These are phyloP conservation scores for Saccharomyces pastorianus DNA, from an alignment of 1,139 yeast species.

Conservation along the genomic window DNA sequence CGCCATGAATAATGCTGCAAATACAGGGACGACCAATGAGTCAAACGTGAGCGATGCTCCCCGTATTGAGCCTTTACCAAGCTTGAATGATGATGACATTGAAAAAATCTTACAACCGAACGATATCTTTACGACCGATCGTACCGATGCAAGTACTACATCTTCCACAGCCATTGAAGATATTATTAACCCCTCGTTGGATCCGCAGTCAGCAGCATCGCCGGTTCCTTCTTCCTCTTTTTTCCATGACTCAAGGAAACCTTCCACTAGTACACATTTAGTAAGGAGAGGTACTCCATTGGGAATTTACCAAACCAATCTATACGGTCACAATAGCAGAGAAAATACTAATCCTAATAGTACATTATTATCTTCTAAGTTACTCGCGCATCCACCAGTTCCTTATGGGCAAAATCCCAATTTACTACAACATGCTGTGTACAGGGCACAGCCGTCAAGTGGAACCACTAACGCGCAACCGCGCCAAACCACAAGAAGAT, in stretches of 20 bases:
- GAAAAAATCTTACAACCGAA: constrained; percentile 20
- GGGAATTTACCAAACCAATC: constrained; percentile 7
- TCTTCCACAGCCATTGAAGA: constrained; percentile 20
- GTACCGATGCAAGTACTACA: constrained; percentile 4
- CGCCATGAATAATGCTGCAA: not conserved
- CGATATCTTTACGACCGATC: constrained; percentile 10
- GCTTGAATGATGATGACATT: constrained; percentile 18
- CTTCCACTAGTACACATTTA: constrained; percentile 7
- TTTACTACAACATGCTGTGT: not conserved
- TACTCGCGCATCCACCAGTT: constrained; percentile 8
- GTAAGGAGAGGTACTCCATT: constrained; percentile 12
- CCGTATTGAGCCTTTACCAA: not conserved
- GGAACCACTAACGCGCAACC: not conserved
- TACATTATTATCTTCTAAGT: constrained; percentile 6
- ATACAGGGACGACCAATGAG: not conserved
- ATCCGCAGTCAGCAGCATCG: not conserved
- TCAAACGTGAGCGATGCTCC: not conserved
- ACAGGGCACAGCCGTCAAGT: not conserved
- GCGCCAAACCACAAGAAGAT: not conserved
- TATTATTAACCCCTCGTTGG: constrained; percentile 23
- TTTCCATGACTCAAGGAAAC: not conserved
- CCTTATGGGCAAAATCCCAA: not conserved
- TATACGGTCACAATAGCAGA: not conserved
- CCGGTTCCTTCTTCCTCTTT: not conserved
- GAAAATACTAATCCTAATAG: not conserved